Base-by-base conservation (phyloP, 2,329 filamentous ascomycete species). In the Ophiostoma fasciatum region DNA sequence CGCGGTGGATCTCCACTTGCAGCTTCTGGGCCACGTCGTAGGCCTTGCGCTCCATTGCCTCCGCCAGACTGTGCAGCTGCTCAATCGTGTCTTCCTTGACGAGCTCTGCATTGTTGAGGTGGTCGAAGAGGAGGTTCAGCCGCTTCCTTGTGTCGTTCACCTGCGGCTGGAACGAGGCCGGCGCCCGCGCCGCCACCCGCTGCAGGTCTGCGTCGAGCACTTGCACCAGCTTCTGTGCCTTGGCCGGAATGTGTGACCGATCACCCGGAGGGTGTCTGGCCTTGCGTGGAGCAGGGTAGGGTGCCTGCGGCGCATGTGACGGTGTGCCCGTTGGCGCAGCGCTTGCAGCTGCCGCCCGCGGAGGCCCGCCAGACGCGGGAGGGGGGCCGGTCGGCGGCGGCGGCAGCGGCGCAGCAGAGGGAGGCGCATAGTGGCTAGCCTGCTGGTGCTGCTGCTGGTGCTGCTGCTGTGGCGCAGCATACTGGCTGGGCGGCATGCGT, bases 91-190 rank as follows among this genome's bases (percentile, higher is more conserved):
- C 78, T 2, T 81, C 72, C 60, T 80, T 82, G 37, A 96, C 66
- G 28, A 94, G 64, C 51, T 96, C 87, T 51, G 87, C 81, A 46
- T 96, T 96, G 67, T 96, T 98, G 31, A 98, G 66, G 56, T 94
- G 85, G 52, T 98, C 88, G 54, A 94, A 96, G n/a, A 98, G 64
- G 33, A 94, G 77, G 49, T 82, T 82, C 40, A 98, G 68, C 20
- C 90, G 77, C 61, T 94, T 94, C 55, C 94, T 83, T 3, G 87
- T 90, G 54, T 96, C 90, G 49, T 84, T 82, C 15, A 98, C 85
- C 54, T 96, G 87, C 12, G 77, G 70, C 44, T 82, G 78, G 61
- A 90, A 94, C 13, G 78, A 77, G n/a, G 78, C 65, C 14, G 90
- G 90, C 1, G 90, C 90, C 47, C 83, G 80, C 22, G 76, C 62